Evolutionary conservation across 352 stramenopile species (phyloP), one percentile per base, ranked within the genome.

Genomic region (Phytophthora idaei): DNA sequence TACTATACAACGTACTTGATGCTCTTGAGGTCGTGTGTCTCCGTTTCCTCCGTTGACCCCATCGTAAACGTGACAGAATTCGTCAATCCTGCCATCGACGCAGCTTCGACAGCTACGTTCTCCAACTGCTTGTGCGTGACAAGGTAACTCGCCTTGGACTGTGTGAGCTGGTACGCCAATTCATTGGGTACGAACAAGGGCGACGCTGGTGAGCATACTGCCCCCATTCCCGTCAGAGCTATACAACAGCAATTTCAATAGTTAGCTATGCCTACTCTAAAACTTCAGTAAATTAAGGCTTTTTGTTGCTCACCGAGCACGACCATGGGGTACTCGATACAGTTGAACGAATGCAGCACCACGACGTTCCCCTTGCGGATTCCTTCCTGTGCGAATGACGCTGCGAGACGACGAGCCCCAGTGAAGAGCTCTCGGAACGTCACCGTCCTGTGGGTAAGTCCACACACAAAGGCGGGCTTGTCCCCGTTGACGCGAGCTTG

Each of bases 301-400:
- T 44, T 32, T 12, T 4, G 45, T 50, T 39, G 32, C 63, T 51
- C 59, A 90, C 81, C 81, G 7, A 84, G 57, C 21, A 85, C 77
- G 14, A 89, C 67, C 55, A 87, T 74, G 7, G 80, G 78, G 48
- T 80, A 90, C 56, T 90, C 80, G 45, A 87, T 71, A 64, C 76
- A 86, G 65, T 90, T 90, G 62, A 81, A 69, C 46, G 74, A 77
- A 54, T 88, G 76, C 32, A 87, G 48, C 42, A 87, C 34, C n/a
- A 89, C 71, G 1, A 85, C 78, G 64, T 85, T 74, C 7, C 81
- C 81, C 45, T 73, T 76, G 7, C 63, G 66, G 14, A 90, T 53
- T 29, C 81, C 81, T 14, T 85, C 64, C 7, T 39, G 70, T n/a
- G 60, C 28, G 8, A 90, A 71, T 4, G 64, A 73, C 2, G 73